Evolutionary conservation across 768 basidiomycete species (phyloP).

Genomic region (Inosperma sp.): DNA sequence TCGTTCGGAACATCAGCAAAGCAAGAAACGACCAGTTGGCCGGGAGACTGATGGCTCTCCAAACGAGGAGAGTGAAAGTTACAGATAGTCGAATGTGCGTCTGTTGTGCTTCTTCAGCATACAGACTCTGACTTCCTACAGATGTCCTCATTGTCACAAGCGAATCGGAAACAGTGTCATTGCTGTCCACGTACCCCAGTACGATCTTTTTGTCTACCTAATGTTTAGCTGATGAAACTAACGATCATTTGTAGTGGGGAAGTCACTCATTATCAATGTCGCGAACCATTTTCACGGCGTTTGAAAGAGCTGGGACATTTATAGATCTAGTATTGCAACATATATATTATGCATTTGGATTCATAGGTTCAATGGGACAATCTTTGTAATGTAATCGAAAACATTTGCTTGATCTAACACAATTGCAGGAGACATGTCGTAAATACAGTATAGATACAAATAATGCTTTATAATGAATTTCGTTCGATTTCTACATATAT

Average conservation of each 20-base stretch:
- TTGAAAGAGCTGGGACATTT: constrained; percentile 40
- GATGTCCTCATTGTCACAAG: constrained; percentile 96
- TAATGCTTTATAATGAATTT: constrained; percentile 18
- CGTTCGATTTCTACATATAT: neutral
- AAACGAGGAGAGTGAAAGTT: no score
- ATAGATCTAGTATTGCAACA: neutral
- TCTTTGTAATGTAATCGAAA: constrained; percentile 2
- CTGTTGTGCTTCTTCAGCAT: no score
- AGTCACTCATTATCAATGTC: constrained; percentile 95
- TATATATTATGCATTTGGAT: neutral
- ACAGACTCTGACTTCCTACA: constrained; percentile 26
- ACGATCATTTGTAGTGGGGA: constrained; percentile 59
- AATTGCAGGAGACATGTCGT: constrained; percentile 6
- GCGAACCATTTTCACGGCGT: constrained; percentile 69
- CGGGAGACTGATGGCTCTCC: no score
- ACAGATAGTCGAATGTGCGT: no score
- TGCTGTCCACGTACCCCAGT: constrained; percentile 88
- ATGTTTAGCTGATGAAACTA: neutral
- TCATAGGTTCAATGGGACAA: neutral
- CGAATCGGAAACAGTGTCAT: constrained; percentile 90
- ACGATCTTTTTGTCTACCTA: constrained; percentile 23
- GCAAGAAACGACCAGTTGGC: no score
- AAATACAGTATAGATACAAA: constrained; percentile 32
- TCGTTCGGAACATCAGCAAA: no score
- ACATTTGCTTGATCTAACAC: constrained; percentile 1